phyloP scores from a whole-genome alignment of 2,329 filamentous ascomycete species.

The Furcasterigmium furcatum region DNA sequence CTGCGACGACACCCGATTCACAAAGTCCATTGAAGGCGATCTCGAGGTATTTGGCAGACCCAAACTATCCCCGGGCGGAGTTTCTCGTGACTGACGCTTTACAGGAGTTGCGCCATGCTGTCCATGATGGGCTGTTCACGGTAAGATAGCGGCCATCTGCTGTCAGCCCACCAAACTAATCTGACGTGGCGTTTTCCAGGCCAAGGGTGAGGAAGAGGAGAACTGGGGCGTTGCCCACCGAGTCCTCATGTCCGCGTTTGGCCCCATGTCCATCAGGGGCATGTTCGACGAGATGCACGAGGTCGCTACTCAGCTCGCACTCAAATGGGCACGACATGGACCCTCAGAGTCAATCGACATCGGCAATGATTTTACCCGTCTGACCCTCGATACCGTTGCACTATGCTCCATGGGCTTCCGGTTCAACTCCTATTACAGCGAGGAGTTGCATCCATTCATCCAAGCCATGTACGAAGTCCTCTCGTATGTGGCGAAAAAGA shows the following conservation, averaged over 20 bases:
- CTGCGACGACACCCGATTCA: constrained; percentile 64
- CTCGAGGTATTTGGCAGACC: constrained; percentile 23
- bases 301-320: constrained; percentile 46
- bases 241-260: constrained; percentile 66
- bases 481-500: constrained; percentile 46
- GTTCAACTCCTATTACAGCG: constrained; percentile 58
- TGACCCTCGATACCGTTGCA: constrained; percentile 61
- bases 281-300: constrained; percentile 55
- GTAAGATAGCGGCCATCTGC: too few species aligned
- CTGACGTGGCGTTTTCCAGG: too few species aligned
- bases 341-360: constrained; percentile 43
- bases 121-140: constrained; percentile 31
- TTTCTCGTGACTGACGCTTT: background rate
- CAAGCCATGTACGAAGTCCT: constrained; percentile 60
- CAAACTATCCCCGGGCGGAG: rapidly evolving
- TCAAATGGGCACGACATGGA: constrained; percentile 49
- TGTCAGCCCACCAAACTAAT: too few species aligned
- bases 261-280: constrained; percentile 60
- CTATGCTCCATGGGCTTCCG: constrained; percentile 56
- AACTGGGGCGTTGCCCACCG: constrained; percentile 54
- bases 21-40: constrained; percentile 49
- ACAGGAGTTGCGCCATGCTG: constrained; percentile 48
- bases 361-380: constrained; percentile 57
- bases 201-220: constrained; percentile 11
- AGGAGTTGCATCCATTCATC: constrained; percentile 25